A percentile compares a stretch with the other conserved stretches of the same genome.
Conservation (phyloP, 2,329 filamentous ascomycete genomes). For the Cladophialophora carrionii region DNA sequence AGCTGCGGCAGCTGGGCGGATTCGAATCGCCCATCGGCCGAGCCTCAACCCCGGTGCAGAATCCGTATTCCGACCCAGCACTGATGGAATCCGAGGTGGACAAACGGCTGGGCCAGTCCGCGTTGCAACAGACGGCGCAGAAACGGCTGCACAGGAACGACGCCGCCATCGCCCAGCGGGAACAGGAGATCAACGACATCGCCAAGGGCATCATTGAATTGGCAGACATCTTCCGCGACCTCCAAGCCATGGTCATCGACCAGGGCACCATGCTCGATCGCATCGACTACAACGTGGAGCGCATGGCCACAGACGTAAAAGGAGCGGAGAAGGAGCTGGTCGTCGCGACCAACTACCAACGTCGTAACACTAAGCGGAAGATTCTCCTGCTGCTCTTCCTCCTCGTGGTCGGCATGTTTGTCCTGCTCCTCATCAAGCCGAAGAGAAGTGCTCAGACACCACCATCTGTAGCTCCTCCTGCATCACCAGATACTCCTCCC, state of each 20-base stretch:
- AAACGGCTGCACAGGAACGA: slow-evolving; percentile 70
- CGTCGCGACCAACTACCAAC: slow-evolving; percentile 79
- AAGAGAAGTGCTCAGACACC: slow-evolving; percentile 48
- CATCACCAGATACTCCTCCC: slow-evolving; percentile 18
- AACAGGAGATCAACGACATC: slow-evolving; percentile 96
- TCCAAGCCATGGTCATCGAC: slow-evolving; percentile 94
- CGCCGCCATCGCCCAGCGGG: slow-evolving; percentile 81
- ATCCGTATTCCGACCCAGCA: slow-evolving; percentile 79
- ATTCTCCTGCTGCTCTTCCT: slow-evolving; percentile 86
- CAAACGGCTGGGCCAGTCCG: slow-evolving; percentile 85
- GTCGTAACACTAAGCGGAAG: slow-evolving; percentile 84
- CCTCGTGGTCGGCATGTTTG: slow-evolving; percentile 83
- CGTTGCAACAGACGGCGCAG: slow-evolving; percentile 76
- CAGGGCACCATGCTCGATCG: slow-evolving; percentile 89
- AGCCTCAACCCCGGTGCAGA: slow-evolving; percentile 55
- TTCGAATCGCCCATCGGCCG: slow-evolving; percentile 53
- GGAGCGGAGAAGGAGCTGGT: slow-evolving; percentile 87
- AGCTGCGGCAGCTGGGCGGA: slow-evolving; percentile 73
- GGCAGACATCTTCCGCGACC: slow-evolving; percentile 92
- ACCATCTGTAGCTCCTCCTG: slow-evolving; percentile 27
- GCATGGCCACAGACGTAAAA: slow-evolving; percentile 92
- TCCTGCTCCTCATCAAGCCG: slow-evolving; percentile 78
- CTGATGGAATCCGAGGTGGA: slow-evolving; percentile 93
- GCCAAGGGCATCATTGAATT: slow-evolving; percentile 97
- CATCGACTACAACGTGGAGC: slow-evolving; percentile 97